Conservation (phyloP, 2,329 filamentous ascomycete species). For the Alternaria ventricosa region DNA sequence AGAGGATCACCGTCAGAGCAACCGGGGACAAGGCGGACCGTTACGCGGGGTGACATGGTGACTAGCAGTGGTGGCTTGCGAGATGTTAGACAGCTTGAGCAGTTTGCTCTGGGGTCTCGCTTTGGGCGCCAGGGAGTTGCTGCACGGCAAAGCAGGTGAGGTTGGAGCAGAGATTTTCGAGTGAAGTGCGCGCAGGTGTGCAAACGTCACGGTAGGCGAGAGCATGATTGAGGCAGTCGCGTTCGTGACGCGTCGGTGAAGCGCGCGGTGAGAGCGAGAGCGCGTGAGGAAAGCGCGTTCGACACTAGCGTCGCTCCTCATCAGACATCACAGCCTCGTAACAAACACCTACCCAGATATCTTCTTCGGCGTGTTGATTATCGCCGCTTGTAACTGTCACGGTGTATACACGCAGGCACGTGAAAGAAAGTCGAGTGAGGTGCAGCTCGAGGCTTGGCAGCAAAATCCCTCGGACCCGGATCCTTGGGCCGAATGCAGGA, state of each 20-base stretch:
- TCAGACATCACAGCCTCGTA: no score
- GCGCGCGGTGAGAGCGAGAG: constrained; percentile 5
- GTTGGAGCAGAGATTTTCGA: no score
- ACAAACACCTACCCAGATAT: no score
- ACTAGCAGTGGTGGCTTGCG: background rate
- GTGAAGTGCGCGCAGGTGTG: background rate
- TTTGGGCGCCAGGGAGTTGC: no score
- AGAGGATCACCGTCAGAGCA: constrained; percentile 46
- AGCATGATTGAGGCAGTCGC: constrained; percentile 8
- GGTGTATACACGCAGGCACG: background rate
- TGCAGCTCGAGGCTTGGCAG: constrained; percentile 6
- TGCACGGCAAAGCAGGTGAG: background rate
- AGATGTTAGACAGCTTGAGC: background rate
- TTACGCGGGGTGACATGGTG: constrained; percentile 14
- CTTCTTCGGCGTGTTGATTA: background rate
- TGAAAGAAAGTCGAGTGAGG: background rate
- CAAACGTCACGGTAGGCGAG: constrained; percentile 5
- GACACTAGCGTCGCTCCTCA: background rate
- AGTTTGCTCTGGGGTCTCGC: background rate
- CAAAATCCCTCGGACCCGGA: background rate
- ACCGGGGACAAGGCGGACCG: constrained; percentile 30
- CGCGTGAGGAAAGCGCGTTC: constrained; percentile 14
- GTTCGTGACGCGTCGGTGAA: constrained; percentile 8
- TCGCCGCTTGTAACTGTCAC: background rate
- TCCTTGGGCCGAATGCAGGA: constrained; percentile 10